phyloP scores from a whole-genome alignment of 768 basidiomycete species.

The Peribolospora kevripleyi region DNA sequence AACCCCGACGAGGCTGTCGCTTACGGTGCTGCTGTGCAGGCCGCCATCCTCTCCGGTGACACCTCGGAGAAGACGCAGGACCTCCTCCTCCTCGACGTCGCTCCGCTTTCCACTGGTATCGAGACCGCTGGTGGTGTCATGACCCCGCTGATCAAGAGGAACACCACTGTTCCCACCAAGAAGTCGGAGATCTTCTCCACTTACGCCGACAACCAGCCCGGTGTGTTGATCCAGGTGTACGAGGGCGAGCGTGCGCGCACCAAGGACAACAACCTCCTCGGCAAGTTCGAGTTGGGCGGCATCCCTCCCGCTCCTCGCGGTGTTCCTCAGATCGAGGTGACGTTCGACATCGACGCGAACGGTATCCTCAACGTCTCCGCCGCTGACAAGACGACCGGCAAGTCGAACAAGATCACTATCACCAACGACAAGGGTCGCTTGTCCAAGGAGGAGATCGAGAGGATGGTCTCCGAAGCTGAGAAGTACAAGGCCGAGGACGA shows the following conservation, averaged over 20 bases:
- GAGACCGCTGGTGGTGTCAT: constrained; percentile 98
- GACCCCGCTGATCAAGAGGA: constrained; percentile 91
- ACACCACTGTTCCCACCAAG: constrained; percentile 95
- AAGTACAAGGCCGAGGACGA: constrained; percentile 55
- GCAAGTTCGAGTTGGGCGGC: constrained; percentile 91
- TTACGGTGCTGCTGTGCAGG: constrained; percentile 95
- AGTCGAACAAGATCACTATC: constrained; percentile 69
- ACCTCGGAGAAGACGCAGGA: constrained; percentile 97
- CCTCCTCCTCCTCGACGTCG: constrained; percentile 78
- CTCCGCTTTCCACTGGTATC: constrained; percentile 75
- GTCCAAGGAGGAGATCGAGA: constrained; percentile 92
- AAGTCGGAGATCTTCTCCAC: constrained; percentile 98
- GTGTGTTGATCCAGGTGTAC: constrained; percentile 81
- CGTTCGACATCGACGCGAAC: constrained; percentile 93
- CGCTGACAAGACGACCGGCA: constrained; percentile 86
- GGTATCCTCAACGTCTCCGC: constrained; percentile 86
- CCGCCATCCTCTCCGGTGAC: constrained; percentile 89
- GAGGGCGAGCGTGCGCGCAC: constrained; percentile 97
- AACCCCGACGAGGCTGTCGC: constrained; percentile 99
- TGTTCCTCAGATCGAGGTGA: constrained; percentile 92
- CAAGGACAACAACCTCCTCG: constrained; percentile 94
- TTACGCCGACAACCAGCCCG: constrained; percentile 94
- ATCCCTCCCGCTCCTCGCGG: constrained; percentile 93
- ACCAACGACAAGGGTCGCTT: constrained; percentile 92
- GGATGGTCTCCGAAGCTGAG: constrained; percentile 89